Evolutionary conservation across 495 filamentous ascomycete species (phyloP).

Genomic region (Penicillium odoratum): DNA sequence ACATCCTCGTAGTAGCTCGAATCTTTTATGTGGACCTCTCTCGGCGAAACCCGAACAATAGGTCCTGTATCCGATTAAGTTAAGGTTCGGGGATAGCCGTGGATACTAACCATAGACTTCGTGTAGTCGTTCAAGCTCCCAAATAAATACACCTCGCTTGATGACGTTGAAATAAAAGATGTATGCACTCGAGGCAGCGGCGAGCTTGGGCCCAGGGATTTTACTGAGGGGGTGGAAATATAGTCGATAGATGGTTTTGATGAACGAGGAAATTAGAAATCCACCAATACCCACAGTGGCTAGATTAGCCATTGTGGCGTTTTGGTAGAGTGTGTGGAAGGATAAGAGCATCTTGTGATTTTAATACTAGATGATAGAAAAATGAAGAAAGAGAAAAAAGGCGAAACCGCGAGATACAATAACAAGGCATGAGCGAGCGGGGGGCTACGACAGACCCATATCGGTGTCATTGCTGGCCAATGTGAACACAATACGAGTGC

Average conservation of each 20-base stretch:
- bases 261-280: conserved; percentile 8
- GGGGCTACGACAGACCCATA: background rate
- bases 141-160: background rate
- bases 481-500: background rate
- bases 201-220: conserved; percentile 46
- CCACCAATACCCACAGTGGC: background rate
- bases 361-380: background rate
- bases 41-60: conserved; percentile 52
- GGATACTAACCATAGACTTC: conserved; percentile 43
- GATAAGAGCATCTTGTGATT: background rate
- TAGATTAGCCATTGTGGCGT: background rate
- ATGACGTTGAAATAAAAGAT: conserved; percentile 53
- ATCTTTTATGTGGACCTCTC: conserved; percentile 50
- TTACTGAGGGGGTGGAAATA: conserved; percentile 50
- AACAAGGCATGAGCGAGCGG: background rate
- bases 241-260: conserved; percentile 42
- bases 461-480: background rate
- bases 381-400: background rate
- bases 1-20: conserved; percentile 38
- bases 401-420: background rate
- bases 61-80: conserved; percentile 36
- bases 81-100: background rate
- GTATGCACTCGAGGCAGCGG: conserved; percentile 49
- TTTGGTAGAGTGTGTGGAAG: background rate
- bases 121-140: conserved; percentile 42